A percentile compares a stretch with the other conserved stretches of the same genome.
Evolutionary conservation across 148 eudicot genomes (phyloP).

Genomic region (Vaccinium macrocarpon): DNA sequence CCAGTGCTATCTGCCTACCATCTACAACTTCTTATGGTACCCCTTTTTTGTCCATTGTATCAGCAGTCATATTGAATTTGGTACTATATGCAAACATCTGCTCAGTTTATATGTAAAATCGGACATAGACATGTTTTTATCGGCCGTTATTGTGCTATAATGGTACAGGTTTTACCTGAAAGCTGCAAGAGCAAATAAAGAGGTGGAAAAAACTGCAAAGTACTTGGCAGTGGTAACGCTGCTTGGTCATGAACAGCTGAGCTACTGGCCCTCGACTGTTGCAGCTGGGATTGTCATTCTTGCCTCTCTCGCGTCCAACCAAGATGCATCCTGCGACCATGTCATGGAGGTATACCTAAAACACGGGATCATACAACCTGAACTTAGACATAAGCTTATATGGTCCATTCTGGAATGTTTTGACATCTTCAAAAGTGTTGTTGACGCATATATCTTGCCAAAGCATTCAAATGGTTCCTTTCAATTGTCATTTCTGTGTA

Average conservation of each 20-base stretch:
- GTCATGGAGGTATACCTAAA: constrained; percentile 53
- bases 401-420: background rate
- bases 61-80: background rate
- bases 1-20: constrained; percentile 75
- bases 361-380: background rate
- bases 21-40: constrained; percentile 88
- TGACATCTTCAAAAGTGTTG: background rate
- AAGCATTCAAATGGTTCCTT: background rate
- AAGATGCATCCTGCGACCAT: constrained; percentile 51
- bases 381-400: background rate
- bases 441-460: background rate
- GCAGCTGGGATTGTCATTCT: constrained; percentile 84
- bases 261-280: constrained; percentile 91
- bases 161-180: constrained; percentile 82
- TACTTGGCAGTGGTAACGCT: constrained; percentile 63
- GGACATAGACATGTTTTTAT: background rate
- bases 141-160: background rate
- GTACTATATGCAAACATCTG: background rate
- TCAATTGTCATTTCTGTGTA: background rate
- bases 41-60: background rate
- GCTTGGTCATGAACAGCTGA: constrained; percentile 69
- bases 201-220: constrained; percentile 54
- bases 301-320: constrained; percentile 52
- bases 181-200: constrained; percentile 74
- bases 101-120: background rate